These are phyloP conservation scores for Mucor circinelloides DNA, from an alignment of 371 early-diverging fungal species.

Conservation along the genomic window DNA sequence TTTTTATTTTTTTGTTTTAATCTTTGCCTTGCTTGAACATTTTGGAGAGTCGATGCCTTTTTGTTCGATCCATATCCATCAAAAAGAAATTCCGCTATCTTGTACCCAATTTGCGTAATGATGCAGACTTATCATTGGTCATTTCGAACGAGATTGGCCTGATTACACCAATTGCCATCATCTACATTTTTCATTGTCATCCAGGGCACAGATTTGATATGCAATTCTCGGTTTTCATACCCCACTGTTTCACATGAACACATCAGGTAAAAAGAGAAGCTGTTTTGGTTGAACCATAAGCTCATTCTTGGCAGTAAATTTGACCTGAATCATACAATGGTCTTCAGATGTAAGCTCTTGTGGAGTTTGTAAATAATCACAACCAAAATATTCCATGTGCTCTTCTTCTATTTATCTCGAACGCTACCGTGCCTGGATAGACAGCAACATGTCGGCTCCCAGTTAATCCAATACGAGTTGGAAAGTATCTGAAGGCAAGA, in stretches of 20 bases:
- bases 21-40: background rate
- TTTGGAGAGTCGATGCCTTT: background rate
- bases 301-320: too few species aligned
- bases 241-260: background rate
- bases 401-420: too few species aligned
- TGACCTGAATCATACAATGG: too few species aligned
- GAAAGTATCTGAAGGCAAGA: too few species aligned
- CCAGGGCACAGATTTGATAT: background rate
- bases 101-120: constrained; percentile 1
- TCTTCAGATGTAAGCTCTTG: too few species aligned
- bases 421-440: too few species aligned
- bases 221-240: background rate
- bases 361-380: too few species aligned
- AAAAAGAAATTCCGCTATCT: constrained; percentile 6
- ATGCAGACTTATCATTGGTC: background rate
- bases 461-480: too few species aligned
- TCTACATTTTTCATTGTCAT: background rate
- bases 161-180: background rate
- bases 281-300: too few species aligned
- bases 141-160: background rate
- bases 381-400: too few species aligned
- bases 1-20: background rate
- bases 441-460: too few species aligned
- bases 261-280: too few species aligned
- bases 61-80: background rate